Evolutionary conservation across 768 basidiomycete genomes (phyloP), one percentile per base, ranked within the genome.

Genomic region (Mycena chlorophos): DNA sequence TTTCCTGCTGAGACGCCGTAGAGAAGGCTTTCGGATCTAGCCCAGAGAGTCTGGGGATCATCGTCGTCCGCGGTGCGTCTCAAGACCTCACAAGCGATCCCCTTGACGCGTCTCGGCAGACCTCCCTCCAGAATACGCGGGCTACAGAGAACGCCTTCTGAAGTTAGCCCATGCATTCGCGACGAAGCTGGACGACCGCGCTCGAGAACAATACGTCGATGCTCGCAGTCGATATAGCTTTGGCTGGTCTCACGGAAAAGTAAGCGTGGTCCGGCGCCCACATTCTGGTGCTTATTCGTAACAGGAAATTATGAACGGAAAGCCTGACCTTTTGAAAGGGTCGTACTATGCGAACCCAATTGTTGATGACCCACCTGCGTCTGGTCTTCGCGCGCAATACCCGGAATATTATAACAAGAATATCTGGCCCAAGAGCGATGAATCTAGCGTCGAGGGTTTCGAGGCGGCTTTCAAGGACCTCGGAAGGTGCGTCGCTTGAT

Each of bases 211-310:
- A 52, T 91, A 91, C 65, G 81, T 85, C 20, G 86, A 94, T 70
- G 75, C 85, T 1, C 73, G 71, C 23, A 89, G 85, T 62, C 82
- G 80, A 54, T 97, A 92, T 66, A 90, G 88, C 68, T 98, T 94
- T 70, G 96, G 96, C n/a, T 98, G 96, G 96, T 91, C 89, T 40
- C 91, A 96, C 71, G 96, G 96, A 52, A 97, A 98, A 80, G 89
- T 86, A 62, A 31, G 23, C n/a, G 37, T 46, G 40, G 37, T 37
- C 39, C 13, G 25, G 29, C 23, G 20, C 31, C 34, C 19, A 48
- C 29, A 25, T 54, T 43, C 20, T 57, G 31, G 53, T 42, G 46
- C n/a, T 50, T 38, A 39, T 13, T 37, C 47, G 40, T 5, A 26
- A 26, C 52, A 91, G 86, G 96, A 98, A 78, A 84, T 95, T 43